Evolutionary conservation across 768 basidiomycete species (phyloP).

Genomic region (Trametes villosa): DNA sequence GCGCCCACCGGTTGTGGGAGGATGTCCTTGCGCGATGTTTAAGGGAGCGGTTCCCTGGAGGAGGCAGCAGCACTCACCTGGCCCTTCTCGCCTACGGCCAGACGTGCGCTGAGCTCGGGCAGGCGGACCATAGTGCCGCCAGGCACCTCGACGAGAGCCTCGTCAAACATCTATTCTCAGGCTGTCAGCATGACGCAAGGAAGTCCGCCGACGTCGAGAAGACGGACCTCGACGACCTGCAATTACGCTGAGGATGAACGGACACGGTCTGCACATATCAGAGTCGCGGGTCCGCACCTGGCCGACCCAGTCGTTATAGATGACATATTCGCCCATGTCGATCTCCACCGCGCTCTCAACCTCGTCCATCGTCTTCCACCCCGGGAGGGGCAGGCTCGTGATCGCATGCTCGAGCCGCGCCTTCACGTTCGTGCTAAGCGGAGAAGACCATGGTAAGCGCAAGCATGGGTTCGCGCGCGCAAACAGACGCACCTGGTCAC

Average conservation of each 20-base stretch:
- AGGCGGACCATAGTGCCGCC: slow-evolving; percentile 67
- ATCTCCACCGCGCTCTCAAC: slow-evolving; percentile 61
- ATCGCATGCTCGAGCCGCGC: slow-evolving; percentile 79
- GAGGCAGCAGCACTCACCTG: slow-evolving; percentile 48
- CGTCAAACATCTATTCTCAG: slow-evolving; percentile 68
- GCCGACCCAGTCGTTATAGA: slow-evolving; percentile 86
- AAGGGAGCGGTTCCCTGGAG: slow-evolving; percentile 4
- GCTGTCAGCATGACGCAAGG: slow-evolving; percentile 15
- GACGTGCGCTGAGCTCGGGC: slow-evolving; percentile 76
- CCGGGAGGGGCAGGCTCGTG: slow-evolving; percentile 57
- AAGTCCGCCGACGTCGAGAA: neutral
- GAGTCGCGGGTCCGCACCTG: slow-evolving; percentile 54
- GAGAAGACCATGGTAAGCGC: neutral
- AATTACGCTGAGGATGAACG: slow-evolving; percentile 10
- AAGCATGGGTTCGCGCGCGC: neutral
- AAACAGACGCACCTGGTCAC: slow-evolving; percentile 46
- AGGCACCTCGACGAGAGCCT: slow-evolving; percentile 74
- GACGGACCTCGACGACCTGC: slow-evolving; percentile 74
- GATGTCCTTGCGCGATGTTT: slow-evolving; percentile 60
- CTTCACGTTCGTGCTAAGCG: slow-evolving; percentile 52
- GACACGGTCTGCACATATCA: slow-evolving; percentile 16
- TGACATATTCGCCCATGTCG: slow-evolving; percentile 82
- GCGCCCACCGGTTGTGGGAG: slow-evolving; percentile 55
- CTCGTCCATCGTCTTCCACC: slow-evolving; percentile 65
- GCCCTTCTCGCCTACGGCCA: slow-evolving; percentile 77